Conservation (phyloP, 129 eudicot species). For the Silybum marianum region DNA sequence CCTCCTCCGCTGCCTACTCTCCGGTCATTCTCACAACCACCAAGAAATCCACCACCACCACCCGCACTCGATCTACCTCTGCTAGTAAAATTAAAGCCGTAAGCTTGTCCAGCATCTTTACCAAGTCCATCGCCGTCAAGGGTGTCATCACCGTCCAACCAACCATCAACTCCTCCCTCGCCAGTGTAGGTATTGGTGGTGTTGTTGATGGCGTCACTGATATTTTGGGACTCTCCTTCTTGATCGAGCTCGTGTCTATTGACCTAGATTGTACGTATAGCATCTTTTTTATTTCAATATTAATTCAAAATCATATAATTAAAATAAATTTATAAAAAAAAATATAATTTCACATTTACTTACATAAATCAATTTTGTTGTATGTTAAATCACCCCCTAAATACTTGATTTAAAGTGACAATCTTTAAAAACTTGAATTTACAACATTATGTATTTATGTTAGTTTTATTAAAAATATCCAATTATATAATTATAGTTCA, state of each 20-base stretch:
- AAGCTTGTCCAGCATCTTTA: conserved; percentile 14
- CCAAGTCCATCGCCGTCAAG: conserved; percentile 30
- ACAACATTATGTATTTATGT: too few relatives aligned
- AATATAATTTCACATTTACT: background rate
- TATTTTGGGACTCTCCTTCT: conserved; percentile 43
- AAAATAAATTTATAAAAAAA: background rate
- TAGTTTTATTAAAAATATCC: too few relatives aligned
- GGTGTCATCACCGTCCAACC: conserved; percentile 37
- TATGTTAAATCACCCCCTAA: background rate
- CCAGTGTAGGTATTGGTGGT: conserved; percentile 30
- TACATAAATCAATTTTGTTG: background rate
- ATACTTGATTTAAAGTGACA: background rate
- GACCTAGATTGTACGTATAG: conserved; percentile 53
- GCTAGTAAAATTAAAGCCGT: conserved; percentile 30
- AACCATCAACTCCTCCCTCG: conserved; percentile 35
- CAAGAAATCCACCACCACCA: conserved; percentile 12
- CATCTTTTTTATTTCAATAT: background rate
- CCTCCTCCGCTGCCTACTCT: conserved; percentile 34
- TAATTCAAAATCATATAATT: background rate
- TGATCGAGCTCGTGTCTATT: conserved; percentile 49
- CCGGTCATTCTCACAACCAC: conserved; percentile 23
- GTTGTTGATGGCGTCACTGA: conserved; percentile 40
- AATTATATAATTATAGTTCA: too few relatives aligned
- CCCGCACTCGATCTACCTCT: conserved; percentile 27
- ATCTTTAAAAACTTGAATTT: too few relatives aligned